A percentile compares a stretch with the other conserved stretches of the same genome.
Conservation (phyloP, 495 filamentous ascomycete genomes). For the Aspergillus cavernicola region DNA sequence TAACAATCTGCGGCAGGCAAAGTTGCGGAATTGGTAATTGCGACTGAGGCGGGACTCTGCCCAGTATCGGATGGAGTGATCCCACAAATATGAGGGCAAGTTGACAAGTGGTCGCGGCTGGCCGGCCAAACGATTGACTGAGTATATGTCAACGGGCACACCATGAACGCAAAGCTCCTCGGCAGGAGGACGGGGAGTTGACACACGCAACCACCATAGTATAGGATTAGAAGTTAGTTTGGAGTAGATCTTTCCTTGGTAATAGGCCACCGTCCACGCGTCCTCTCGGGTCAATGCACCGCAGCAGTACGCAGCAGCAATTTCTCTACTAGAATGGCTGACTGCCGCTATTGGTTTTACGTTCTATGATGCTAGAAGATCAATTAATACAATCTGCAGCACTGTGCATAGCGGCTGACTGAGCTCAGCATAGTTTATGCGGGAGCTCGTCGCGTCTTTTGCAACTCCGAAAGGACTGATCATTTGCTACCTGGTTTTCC, state of each 20-base stretch:
- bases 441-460: too few species aligned
- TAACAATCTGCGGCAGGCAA: constrained; percentile 16
- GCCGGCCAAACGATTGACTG: too few species aligned
- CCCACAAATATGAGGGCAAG: constrained; percentile 51
- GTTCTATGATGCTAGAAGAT: constrained; percentile 32
- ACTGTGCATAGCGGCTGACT: constrained; percentile 26
- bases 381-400: constrained; percentile 42
- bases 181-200: background rate
- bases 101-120: constrained; percentile 17
- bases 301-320: constrained; percentile 28
- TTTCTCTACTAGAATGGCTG: constrained; percentile 45
- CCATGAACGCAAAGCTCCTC: constrained; percentile 1
- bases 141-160: too few species aligned
- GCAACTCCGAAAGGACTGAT: too few species aligned
- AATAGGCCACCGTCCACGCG: constrained; percentile 3
- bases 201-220: too few species aligned
- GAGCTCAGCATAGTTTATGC: too few species aligned
- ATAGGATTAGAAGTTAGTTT: background rate
- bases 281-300: background rate
- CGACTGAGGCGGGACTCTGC: constrained; percentile 43
- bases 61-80: constrained; percentile 45
- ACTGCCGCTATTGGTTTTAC: constrained; percentile 28
- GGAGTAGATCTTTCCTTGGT: too few species aligned
- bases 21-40: constrained; percentile 12
- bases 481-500: too few species aligned